These are phyloP conservation scores for Termitomyces heimii DNA, from an alignment of 768 basidiomycete species.

Conservation along the genomic window DNA sequence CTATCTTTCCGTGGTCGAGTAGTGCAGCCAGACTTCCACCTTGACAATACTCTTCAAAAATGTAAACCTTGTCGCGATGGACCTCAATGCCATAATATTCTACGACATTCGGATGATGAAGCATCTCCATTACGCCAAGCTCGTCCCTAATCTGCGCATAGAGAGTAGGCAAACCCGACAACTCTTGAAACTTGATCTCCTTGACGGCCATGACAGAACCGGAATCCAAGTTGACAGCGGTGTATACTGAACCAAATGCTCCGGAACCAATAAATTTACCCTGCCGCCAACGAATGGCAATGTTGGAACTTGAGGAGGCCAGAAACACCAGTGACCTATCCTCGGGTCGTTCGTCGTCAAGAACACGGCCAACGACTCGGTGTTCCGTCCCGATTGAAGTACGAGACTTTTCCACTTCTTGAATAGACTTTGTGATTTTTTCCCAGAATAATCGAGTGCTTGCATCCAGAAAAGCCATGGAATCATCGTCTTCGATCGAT, in stretches of 20 bases:
- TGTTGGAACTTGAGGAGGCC: slow-evolving; percentile 92
- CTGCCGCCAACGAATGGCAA: slow-evolving; percentile 97
- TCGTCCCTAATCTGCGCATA: slow-evolving; percentile 95
- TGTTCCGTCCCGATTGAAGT: slow-evolving; percentile 59
- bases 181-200: slow-evolving; percentile 95
- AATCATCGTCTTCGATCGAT: slow-evolving; percentile 31
- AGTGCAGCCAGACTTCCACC: slow-evolving; percentile 88
- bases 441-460: slow-evolving; percentile 78
- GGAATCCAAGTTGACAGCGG: slow-evolving; percentile 93
- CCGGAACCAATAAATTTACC: slow-evolving; percentile 98
- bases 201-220: slow-evolving; percentile 98
- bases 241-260: slow-evolving; percentile 99
- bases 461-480: slow-evolving; percentile 48
- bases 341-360: slow-evolving; percentile 91
- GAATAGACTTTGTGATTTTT: slow-evolving; percentile 50
- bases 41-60: slow-evolving; percentile 98
- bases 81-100: slow-evolving; percentile 99
- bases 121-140: slow-evolving; percentile 95
- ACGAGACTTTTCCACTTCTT: slow-evolving; percentile 61
- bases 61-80: slow-evolving; percentile 97
- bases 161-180: slow-evolving; percentile 80
- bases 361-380: slow-evolving; percentile 80
- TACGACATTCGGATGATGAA: slow-evolving; percentile 95
- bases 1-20: slow-evolving; percentile 90
- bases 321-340: slow-evolving; percentile 92